Percentiles rank a stretch among this genome's conserved stretches.
These are phyloP conservation scores for Blastocystis sp. DNA, from an alignment of 352 stramenopile species.

Conservation along the genomic window DNA sequence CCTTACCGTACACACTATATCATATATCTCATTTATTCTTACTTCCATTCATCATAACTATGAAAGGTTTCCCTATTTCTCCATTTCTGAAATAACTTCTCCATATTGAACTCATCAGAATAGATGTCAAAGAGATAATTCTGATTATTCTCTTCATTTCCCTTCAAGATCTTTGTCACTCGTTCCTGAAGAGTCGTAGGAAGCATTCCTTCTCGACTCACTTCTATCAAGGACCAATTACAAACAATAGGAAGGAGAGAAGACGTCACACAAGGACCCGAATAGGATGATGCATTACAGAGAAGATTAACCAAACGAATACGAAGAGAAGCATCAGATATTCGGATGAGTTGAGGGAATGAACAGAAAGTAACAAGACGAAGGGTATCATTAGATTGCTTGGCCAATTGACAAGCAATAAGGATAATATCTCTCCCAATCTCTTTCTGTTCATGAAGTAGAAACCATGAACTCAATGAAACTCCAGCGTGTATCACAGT, in stretches of 20 bases:
- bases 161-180: background rate
- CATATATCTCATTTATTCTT: too few relatives aligned
- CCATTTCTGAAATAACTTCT: background rate
- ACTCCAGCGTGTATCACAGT: background rate
- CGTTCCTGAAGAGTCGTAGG: background rate
- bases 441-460: background rate
- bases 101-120: background rate
- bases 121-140: background rate
- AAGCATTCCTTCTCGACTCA: background rate
- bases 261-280: background rate
- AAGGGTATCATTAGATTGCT: background rate
- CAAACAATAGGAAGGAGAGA: background rate
- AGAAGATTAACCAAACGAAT: background rate
- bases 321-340: too few relatives aligned
- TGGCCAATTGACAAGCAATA: background rate
- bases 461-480: background rate
- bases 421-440: background rate
- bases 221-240: background rate
- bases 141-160: background rate
- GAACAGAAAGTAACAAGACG: background rate
- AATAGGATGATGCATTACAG: background rate
- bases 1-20: too few relatives aligned
- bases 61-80: too few relatives aligned
- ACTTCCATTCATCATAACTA: too few relatives aligned
- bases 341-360: background rate